These are phyloP conservation scores for Thraustotheca clavata DNA, from an alignment of 352 stramenopile genomes.

Conservation along the genomic window DNA sequence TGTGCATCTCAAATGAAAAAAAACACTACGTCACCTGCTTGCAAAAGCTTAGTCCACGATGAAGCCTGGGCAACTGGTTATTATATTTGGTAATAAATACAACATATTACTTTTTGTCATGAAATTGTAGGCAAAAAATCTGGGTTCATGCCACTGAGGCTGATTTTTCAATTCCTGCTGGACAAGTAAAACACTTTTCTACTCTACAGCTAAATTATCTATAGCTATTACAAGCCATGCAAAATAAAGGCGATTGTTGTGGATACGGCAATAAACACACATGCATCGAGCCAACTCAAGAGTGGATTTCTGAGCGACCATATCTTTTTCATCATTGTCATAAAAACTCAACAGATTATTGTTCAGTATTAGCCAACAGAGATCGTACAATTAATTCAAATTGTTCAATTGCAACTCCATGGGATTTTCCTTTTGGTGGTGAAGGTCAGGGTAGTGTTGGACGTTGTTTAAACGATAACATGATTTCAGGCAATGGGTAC, in stretches of 20 bases:
- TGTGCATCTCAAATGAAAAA: neutral
- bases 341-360: neutral
- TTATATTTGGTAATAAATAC: neutral
- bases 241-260: neutral
- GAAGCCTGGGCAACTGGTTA: neutral
- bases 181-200: neutral
- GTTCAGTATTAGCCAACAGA: neutral
- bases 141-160: neutral
- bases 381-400: neutral
- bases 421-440: neutral
- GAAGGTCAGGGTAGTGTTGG: neutral
- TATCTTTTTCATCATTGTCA: neutral
- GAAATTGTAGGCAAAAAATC: neutral
- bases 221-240: neutral
- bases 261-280: neutral
- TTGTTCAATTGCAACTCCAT: neutral
- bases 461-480: neutral
- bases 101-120: neutral
- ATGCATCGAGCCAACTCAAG: neutral
- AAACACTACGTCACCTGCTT: neutral
- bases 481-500: neutral
- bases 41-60: neutral
- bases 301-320: neutral
- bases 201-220: neutral
- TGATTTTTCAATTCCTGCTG: neutral